phyloP scores from a whole-genome alignment of 768 basidiomycete species.

The Pulveroboletus frians region DNA sequence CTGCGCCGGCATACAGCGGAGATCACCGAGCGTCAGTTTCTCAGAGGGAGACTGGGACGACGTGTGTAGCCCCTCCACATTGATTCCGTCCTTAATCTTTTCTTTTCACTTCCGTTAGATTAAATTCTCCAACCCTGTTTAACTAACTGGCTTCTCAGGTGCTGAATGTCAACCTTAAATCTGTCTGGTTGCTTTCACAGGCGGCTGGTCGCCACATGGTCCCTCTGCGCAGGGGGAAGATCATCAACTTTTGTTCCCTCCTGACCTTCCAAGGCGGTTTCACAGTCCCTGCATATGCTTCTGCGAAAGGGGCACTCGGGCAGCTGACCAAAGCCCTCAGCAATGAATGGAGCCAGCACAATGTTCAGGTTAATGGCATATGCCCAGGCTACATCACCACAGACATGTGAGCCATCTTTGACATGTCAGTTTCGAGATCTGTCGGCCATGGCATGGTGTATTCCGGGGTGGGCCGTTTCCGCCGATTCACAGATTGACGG shows the following conservation, averaged over 20 bases:
- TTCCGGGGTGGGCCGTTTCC: slow-evolving; percentile 6
- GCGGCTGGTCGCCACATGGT: slow-evolving; percentile 92
- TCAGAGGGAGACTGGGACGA: slow-evolving; percentile 68
- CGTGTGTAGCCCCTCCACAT: slow-evolving; percentile 41
- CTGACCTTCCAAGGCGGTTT: slow-evolving; percentile 52
- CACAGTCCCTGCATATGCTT: slow-evolving; percentile 84
- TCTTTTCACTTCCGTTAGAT: slow-evolving; percentile 7
- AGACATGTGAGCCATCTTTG: slow-evolving; percentile 60
- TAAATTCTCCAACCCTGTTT: slow-evolving; percentile 7
- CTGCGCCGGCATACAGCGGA: slow-evolving; percentile 59
- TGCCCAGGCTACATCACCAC: slow-evolving; percentile 86
- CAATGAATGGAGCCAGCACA: slow-evolving; percentile 89
- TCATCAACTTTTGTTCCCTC: slow-evolving; percentile 62
- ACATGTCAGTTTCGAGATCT: slow-evolving; percentile 5
- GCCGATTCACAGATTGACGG: neutral
- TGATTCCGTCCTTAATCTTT: slow-evolving; percentile 6
- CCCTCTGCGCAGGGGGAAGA: slow-evolving; percentile 60
- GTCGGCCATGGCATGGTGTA: neutral
- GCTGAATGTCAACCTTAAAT: slow-evolving; percentile 82
- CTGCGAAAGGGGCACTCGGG: slow-evolving; percentile 84
- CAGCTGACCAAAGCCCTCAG: slow-evolving; percentile 85
- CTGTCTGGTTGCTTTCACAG: slow-evolving; percentile 78
- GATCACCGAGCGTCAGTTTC: slow-evolving; percentile 60
- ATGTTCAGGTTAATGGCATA: slow-evolving; percentile 85
- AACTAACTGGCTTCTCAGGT: slow-evolving; percentile 44